Percentiles rank a stretch among this genome's conserved stretches.
Evolutionary conservation across 108 stramenopile species (phyloP).

Genomic region (Nitzschia sp.): DNA sequence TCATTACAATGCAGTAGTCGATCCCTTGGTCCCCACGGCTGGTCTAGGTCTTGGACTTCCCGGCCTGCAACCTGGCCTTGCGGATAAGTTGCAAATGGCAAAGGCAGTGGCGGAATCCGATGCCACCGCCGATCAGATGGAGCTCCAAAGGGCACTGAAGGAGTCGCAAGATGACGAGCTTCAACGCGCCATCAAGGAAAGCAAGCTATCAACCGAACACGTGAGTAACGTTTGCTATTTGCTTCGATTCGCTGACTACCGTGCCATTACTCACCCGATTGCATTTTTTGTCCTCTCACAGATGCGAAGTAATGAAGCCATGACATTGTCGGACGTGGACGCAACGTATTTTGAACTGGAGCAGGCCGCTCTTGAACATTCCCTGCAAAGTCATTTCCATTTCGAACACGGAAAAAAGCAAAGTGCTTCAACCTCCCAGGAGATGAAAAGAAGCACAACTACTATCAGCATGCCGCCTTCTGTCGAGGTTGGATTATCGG

Average conservation of each 20-base stretch:
- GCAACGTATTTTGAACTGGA: slow-evolving; percentile 84
- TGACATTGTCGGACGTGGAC: slow-evolving; percentile 74
- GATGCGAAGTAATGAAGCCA: slow-evolving; percentile 65
- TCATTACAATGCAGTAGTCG: slow-evolving; percentile 86
- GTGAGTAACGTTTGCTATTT: slow-evolving; percentile 14
- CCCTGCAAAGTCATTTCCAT: slow-evolving; percentile 54
- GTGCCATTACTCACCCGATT: not conserved
- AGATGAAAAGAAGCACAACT: not conserved
- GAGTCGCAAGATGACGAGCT: slow-evolving; percentile 55
- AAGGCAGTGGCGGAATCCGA: slow-evolving; percentile 69
- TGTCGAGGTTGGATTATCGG: not conserved
- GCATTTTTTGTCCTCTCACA: not conserved
- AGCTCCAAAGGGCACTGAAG: slow-evolving; percentile 54
- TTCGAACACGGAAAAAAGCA: slow-evolving; percentile 66
- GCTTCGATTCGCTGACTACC: not conserved
- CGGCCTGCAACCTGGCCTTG: slow-evolving; percentile 76
- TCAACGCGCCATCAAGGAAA: slow-evolving; percentile 59
- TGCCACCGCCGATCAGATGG: slow-evolving; percentile 50
- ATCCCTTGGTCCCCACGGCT: slow-evolving; percentile 80
- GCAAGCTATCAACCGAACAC: slow-evolving; percentile 35
- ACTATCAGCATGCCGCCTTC: not conserved
- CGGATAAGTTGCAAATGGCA: slow-evolving; percentile 78
- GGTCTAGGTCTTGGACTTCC: slow-evolving; percentile 82
- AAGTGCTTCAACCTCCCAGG: slow-evolving; percentile 28
- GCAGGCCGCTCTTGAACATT: slow-evolving; percentile 72